phyloP scores from a whole-genome alignment of 2,329 filamentous ascomycete species.

The Ophiostoma populinum region DNA sequence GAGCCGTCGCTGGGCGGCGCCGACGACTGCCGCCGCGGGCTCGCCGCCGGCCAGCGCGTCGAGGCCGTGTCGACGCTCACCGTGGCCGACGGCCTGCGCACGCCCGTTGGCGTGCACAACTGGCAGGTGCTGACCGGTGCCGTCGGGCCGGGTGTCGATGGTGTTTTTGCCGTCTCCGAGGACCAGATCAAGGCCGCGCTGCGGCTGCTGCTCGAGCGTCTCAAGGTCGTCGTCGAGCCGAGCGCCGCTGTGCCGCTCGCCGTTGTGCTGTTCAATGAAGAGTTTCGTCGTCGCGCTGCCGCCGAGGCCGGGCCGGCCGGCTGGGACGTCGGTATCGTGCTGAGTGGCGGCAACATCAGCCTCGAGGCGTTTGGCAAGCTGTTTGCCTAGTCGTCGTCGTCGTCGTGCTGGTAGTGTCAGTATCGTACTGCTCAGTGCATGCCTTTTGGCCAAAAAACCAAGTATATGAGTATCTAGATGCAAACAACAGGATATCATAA shows the following conservation, averaged over 20 bases:
- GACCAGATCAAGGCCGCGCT: constrained; percentile 65
- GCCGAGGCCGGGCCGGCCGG: constrained; percentile 51
- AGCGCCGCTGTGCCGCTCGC: constrained; percentile 73
- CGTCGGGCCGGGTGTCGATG: constrained; percentile 38
- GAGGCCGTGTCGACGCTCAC: constrained; percentile 56
- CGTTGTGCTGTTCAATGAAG: constrained; percentile 68
- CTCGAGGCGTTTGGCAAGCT: constrained; percentile 35
- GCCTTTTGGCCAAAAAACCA: too few relatives aligned
- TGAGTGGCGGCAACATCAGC: constrained; percentile 43
- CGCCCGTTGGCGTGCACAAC: constrained; percentile 58
- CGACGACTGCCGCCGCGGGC: constrained; percentile 63
- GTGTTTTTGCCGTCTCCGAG: constrained; percentile 60
- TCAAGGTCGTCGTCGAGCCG: constrained; percentile 86
- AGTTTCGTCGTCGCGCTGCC: constrained; percentile 57
- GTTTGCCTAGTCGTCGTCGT: constrained; percentile 19
- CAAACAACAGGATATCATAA: background rate
- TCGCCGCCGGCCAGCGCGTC: constrained; percentile 47
- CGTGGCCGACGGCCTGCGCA: constrained; percentile 76
- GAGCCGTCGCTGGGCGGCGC: constrained; percentile 72
- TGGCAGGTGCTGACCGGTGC: constrained; percentile 53
- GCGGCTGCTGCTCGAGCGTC: constrained; percentile 63
- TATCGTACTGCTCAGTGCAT: too few relatives aligned
- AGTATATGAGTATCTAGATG: too few relatives aligned
- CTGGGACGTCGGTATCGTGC: constrained; percentile 50
- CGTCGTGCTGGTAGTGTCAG: too few relatives aligned